Conservation (phyloP, 352 stramenopile species). For the Aphanomyces astaci region DNA sequence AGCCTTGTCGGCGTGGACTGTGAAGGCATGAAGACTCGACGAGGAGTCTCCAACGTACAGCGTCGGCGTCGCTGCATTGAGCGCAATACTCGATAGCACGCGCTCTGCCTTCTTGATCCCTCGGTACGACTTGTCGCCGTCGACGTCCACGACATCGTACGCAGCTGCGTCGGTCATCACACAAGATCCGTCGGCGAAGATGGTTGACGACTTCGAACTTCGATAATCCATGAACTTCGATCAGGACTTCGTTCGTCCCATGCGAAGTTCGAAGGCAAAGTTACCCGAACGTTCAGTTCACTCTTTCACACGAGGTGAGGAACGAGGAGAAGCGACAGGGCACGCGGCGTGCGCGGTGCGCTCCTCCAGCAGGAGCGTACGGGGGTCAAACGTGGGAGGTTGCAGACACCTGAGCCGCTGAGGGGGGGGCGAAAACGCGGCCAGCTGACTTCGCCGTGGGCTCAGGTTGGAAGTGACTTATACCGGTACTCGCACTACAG, state of each 20-base stretch:
- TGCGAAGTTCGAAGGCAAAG: background rate
- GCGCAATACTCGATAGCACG: conserved; percentile 35
- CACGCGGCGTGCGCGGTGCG: background rate
- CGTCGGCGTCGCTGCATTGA: conserved; percentile 37
- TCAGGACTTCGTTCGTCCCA: no score
- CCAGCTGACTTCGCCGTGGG: background rate
- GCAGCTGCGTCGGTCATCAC: background rate
- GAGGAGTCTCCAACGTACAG: conserved; percentile 53
- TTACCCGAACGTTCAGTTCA: background rate
- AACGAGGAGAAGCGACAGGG: background rate
- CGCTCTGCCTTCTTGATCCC: conserved; percentile 16
- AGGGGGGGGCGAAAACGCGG: background rate
- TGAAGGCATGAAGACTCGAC: conserved; percentile 36
- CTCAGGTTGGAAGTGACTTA: no score
- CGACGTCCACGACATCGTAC: conserved; percentile 42
- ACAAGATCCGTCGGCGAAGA: background rate
- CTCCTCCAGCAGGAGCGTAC: background rate
- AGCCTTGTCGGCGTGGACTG: conserved; percentile 36
- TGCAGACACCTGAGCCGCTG: no score
- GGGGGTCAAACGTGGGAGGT: background rate
- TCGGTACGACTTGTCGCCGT: conserved; percentile 39
- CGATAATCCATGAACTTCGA: background rate
- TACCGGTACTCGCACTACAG: background rate
- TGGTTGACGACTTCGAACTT: background rate
- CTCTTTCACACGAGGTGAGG: background rate